Conservation (phyloP, 148 eudicot genomes). For the Chenopodium album region DNA sequence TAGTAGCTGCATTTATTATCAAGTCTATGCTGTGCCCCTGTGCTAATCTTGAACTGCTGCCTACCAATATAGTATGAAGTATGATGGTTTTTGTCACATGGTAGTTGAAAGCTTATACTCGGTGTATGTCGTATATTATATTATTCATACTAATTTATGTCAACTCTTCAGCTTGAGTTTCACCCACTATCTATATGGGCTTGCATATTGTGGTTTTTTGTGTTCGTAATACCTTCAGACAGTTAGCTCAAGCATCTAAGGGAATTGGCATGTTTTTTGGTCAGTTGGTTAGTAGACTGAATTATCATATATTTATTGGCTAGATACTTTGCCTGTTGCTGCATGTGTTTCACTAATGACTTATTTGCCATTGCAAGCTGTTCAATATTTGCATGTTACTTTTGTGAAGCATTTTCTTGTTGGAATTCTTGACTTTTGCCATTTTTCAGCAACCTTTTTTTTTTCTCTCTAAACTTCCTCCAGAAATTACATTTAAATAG, state of each 20-base stretch:
- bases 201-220: neutral
- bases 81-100: neutral
- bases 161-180: neutral
- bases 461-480: neutral
- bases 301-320: neutral
- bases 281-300: neutral
- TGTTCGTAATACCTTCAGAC: neutral
- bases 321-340: neutral
- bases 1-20: neutral
- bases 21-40: neutral
- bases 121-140: neutral
- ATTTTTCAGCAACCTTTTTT: neutral
- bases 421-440: neutral
- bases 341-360: neutral
- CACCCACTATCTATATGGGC: neutral
- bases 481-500: neutral
- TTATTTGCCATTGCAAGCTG: conserved; percentile 3
- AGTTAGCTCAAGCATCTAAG: too few species aligned
- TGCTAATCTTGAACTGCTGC: neutral
- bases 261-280: too few species aligned
- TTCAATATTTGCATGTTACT: neutral
- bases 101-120: neutral
- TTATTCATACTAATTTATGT: neutral
- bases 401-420: neutral
- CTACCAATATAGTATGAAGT: too few species aligned